phyloP scores from a whole-genome alignment of 495 filamentous ascomycete species.

The Xylaria scruposa region DNA sequence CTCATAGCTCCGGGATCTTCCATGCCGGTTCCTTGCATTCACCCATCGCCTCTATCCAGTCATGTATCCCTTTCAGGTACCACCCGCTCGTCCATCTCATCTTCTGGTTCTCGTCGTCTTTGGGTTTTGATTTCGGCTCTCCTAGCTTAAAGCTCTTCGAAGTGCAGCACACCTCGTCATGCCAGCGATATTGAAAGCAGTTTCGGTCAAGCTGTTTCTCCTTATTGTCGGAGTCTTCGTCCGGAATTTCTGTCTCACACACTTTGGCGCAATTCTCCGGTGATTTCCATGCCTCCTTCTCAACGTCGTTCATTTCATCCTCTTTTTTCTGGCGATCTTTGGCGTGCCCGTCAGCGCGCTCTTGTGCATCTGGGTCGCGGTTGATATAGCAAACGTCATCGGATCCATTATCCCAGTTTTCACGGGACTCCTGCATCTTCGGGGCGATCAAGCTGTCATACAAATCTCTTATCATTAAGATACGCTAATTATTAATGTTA shows the following conservation, averaged over 20 bases:
- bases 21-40: slow-evolving; percentile 42
- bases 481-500: slow-evolving; percentile 29
- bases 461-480: slow-evolving; percentile 49
- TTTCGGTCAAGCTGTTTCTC: slow-evolving; percentile 39
- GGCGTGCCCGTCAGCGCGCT: slow-evolving; percentile 26
- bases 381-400: slow-evolving; percentile 47
- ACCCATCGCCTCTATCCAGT: slow-evolving; percentile 45
- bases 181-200: slow-evolving; percentile 47
- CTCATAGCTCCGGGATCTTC: slow-evolving; percentile 32
- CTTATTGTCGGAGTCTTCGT: slow-evolving; percentile 41
- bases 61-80: slow-evolving; percentile 45
- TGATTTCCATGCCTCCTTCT: slow-evolving; percentile 47
- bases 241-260: slow-evolving; percentile 41
- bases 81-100: slow-evolving; percentile 43
- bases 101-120: slow-evolving; percentile 25
- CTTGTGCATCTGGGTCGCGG: slow-evolving; percentile 39
- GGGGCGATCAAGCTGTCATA: slow-evolving; percentile 48
- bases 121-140: slow-evolving; percentile 37
- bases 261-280: slow-evolving; percentile 49
- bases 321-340: slow-evolving; percentile 41
- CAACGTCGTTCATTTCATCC: slow-evolving; percentile 44
- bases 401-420: slow-evolving; percentile 55
- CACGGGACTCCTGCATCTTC: slow-evolving; percentile 41
- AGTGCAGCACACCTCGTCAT: slow-evolving; percentile 45
- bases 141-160: slow-evolving; percentile 44